Evolutionary conservation across 768 basidiomycete species (phyloP).

Genomic region (Macrocybe gigantea): DNA sequence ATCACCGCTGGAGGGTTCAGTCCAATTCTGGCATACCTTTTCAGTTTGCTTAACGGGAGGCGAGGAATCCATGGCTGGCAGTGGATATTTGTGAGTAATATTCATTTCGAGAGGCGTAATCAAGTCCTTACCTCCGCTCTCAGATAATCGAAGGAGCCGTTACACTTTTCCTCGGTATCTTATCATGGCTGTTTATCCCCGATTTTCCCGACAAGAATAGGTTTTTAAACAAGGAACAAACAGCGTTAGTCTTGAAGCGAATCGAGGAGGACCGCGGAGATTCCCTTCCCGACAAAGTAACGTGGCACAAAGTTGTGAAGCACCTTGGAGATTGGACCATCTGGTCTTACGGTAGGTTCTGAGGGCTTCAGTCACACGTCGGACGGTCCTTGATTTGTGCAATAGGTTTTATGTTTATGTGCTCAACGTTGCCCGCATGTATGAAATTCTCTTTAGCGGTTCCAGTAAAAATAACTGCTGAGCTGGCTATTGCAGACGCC

Average conservation of each 20-base stretch:
- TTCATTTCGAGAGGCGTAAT: background rate
- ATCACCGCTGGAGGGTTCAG: conserved; percentile 34
- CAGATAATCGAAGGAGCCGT: conserved; percentile 42
- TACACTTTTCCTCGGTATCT: conserved; percentile 32
- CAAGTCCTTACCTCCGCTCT: background rate
- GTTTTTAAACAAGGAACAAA: conserved; percentile 38
- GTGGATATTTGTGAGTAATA: conserved; percentile 40
- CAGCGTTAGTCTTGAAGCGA: conserved; percentile 35
- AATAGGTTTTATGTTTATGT: conserved; percentile 38
- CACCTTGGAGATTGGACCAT: conserved; percentile 41
- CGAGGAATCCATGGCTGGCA: conserved; percentile 38
- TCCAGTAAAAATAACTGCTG: background rate
- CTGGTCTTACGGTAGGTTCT: conserved; percentile 36
- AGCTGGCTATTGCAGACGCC: conserved; percentile 19
- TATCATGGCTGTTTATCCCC: conserved; percentile 37
- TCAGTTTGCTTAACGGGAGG: conserved; percentile 34
- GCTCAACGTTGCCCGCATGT: conserved; percentile 38
- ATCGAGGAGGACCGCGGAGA: conserved; percentile 48
- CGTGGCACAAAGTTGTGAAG: conserved; percentile 25
- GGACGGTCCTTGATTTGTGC: conserved; percentile 1
- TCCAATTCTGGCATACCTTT: conserved; percentile 36
- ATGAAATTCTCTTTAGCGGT: conserved; percentile 5
- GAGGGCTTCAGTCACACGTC: background rate
- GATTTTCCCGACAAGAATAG: conserved; percentile 43
- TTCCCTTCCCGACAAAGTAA: conserved; percentile 37